Conservation (phyloP, 140 eudicot genomes). For the Senecio squalidus region DNA sequence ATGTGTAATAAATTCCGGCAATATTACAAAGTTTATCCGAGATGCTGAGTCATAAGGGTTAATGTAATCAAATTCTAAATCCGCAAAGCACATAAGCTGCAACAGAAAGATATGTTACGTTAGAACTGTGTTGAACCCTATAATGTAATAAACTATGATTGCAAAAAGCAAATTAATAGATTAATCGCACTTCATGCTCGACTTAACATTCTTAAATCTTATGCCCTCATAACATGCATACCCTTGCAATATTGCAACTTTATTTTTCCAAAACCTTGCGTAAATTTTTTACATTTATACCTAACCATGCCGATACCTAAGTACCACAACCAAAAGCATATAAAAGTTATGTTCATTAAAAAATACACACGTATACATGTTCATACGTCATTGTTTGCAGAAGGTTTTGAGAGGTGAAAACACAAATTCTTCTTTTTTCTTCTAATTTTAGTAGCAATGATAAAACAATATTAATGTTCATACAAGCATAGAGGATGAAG, state of each 20-base stretch:
- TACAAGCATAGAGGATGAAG: conserved; percentile 49
- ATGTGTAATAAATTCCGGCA: conserved; percentile 56
- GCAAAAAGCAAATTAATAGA: not conserved
- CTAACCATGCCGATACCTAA: too few relatives aligned
- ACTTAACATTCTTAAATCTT: not conserved
- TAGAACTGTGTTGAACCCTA: not conserved
- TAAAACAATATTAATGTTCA: too few relatives aligned
- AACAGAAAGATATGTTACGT: conserved; percentile 3
- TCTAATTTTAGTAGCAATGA: too few relatives aligned
- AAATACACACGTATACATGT: too few relatives aligned
- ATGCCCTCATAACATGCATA: not conserved
- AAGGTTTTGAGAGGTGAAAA: too few relatives aligned
- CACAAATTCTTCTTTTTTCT: too few relatives aligned
- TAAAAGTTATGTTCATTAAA: too few relatives aligned
- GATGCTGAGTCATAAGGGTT: conserved; percentile 73
- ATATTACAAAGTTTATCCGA: conserved; percentile 54
- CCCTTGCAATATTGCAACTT: not conserved
- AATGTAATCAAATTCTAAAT: conserved; percentile 71
- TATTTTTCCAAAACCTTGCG: not conserved
- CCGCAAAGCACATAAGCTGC: conserved; percentile 87
- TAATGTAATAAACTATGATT: not conserved
- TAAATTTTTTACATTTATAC: not conserved
- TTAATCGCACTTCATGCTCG: not conserved
- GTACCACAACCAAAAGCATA: too few relatives aligned
- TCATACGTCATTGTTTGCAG: too few relatives aligned